Evolutionary conservation across 306 rosid genomes (phyloP), one percentile per base, ranked within the genome.

Genomic region (Medicago lupulina): DNA sequence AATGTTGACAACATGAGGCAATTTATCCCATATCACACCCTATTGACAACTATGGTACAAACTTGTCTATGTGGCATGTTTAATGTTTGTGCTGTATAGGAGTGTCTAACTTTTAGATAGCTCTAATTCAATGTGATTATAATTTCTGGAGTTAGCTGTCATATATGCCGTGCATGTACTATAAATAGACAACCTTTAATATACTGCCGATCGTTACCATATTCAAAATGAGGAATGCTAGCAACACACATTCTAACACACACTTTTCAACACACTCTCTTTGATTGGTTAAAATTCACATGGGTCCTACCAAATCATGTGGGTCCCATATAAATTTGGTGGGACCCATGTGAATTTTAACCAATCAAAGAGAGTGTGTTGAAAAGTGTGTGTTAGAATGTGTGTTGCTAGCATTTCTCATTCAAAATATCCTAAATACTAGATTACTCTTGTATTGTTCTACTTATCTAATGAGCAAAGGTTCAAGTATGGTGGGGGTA

Each of bases 1-100:
- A 50, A 71, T 39, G 60, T 75, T 54, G 81, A 31, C 31, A 15
- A 7, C 69, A 51, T 51, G 39, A 51, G 62, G 47, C 74, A 51
- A 41, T 31, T 15, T 77, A 68, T 74, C 47, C 16, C 64, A n/a
- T 54, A 72, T 40, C 46, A 47, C 65, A 72, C 61, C 62, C 65
- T 66, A 67, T 55, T 34, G 50, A 53, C 59, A 59, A 66, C 62
- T 60, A 59, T 54, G 51, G 12, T 40, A 46, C 64, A 9, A 15
- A 54, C 50, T 43, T 44, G 49, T 77, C 28, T 61, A 16, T 51
- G 51, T 68, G 67, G 55, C 46, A 59, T 11, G 39, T 25, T 6
- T 50, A 60, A 65, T 71, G 70, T 61, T 11, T 69, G 76, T 74
- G 49, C 15, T 70, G 57, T 50, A 40, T 49, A n/a, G 59, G 43